Base-by-base conservation (phyloP, 495 filamentous ascomycete species). In the Penicillium canariense region DNA sequence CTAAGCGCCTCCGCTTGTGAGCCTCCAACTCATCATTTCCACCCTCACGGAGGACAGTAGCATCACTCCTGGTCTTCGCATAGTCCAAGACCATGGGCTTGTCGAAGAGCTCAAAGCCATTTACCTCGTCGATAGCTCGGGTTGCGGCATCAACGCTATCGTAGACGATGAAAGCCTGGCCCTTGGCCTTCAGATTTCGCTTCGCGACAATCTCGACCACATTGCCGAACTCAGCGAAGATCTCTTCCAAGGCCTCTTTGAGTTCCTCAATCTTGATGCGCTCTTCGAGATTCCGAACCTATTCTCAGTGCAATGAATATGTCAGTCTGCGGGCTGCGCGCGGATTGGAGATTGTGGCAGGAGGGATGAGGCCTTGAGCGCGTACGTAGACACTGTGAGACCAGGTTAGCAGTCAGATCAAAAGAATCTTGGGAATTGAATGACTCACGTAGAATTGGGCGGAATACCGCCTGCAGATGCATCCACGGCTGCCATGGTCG, bases 131-230 rank as follows among this genome's bases (percentile, higher is more conserved):
- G 55, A 96, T 88, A 14, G 94, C 94, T 38, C 84, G 79, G 53
- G 81, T 77, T 7, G 91, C 94, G 0, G 87, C 80, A 38, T 91
- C 85, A 23, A 84, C 75, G 47, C 77, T 84, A 59, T 96, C 91
- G 70, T 91, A 97, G 48, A 99, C 92, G 51, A 99, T 76, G 69
- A 99, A 99, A 5, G 94, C 94, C 73, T 99, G 94, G 39, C 94
- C 94, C 70, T 95, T 96, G 51, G 90, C 88, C 65, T 89, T 91
- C 30, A 97, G 76, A 67, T 93, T 96, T 42, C 80, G 87, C 78
- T 97, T 97, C 34, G 91, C 91, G 50, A 97, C 83, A 53, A 99
- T 84, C 54, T 99, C 94, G 61, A 97, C 74, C 62, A 99, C 81
- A 50, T 79, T 88, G 64, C 94, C 94, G 71, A 91, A 97, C 65